Base-by-base conservation (phyloP, 805 yeast species). In the Lachancea kluyveri region DNA sequence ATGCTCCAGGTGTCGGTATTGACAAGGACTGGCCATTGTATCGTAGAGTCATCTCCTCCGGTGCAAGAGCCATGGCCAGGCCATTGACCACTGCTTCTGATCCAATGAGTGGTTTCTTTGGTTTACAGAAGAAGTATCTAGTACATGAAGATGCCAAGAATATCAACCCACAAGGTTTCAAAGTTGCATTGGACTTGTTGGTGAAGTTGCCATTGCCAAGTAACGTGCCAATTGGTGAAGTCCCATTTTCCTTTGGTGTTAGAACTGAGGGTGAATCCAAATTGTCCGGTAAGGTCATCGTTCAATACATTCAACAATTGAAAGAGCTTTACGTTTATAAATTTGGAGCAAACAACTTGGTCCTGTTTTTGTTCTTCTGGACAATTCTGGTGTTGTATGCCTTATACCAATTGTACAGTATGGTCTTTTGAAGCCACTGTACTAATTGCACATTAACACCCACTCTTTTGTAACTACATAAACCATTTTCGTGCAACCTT, bases 241-340 rank as follows among this genome's bases (percentile, higher is more conserved):
- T 67, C 23, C 70, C 72, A 30, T 68, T 67, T 39, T 64, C 70
- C 5, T 68, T 68, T 39, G 74, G 74, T 49, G 72, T 68, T 17
- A 68, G 74, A 59, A 65, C 71, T 8, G 74, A 67, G 46, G 74
- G 74, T 51, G 74, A 68, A 40, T 67, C 72, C 22, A 68, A 68
- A 42, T 53, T 68, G 21, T 62, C 68, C 6, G 64, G 70, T 31
- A 68, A 68, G 40, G 74, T 68, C 25, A 67, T 67, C 59, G 48
- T 68, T 21, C 72, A 63, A 43, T 68, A 68, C 36, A 41, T 68
- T 33, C 60, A 59, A 28, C 74, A 68, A 47, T 50, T 68, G 39
- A 64, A 62, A 43, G 72, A 68, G 37, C 47, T 68, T 18, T 68
- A 68, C 50, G 45, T 64, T 29, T 67, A 54, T 60, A 68, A 65